A percentile compares a stretch with the other conserved stretches of the same genome.
Conservation (phyloP, 2,329 filamentous ascomycete genomes). For the Hirsutella rhossiliensis region DNA sequence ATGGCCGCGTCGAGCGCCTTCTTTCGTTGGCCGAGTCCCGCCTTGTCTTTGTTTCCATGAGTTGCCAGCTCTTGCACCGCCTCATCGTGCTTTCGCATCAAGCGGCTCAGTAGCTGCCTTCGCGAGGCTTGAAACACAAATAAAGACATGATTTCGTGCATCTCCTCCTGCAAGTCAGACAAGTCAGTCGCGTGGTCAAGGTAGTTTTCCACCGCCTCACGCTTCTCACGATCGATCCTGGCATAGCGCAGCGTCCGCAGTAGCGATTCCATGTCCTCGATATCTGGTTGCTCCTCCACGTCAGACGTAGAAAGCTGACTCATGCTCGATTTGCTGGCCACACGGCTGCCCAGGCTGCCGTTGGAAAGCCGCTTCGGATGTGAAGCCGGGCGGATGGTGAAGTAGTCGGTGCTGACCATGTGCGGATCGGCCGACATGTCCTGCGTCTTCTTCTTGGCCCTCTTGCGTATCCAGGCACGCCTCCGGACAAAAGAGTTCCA, state of each 20-base stretch:
- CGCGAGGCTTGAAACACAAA: conserved; percentile 87
- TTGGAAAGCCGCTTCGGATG: conserved; percentile 18
- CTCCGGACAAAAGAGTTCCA: conserved; percentile 91
- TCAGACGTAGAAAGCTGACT: conserved; percentile 25
- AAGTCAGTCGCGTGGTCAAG: conserved; percentile 70
- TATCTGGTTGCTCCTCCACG: conserved; percentile 40
- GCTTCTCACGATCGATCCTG: conserved; percentile 82
- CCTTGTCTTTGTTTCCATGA: conserved; percentile 20
- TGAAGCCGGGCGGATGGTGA: conserved; percentile 54
- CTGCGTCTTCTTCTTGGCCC: conserved; percentile 46
- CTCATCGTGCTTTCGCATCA: conserved; percentile 48
- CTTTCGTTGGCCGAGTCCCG: conserved; percentile 30
- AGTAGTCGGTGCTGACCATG: conserved; percentile 66
- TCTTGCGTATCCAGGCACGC: conserved; percentile 74
- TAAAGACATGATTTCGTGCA: conserved; percentile 74
- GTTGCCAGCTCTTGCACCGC: conserved; percentile 24
- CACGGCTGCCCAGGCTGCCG: conserved; percentile 20
- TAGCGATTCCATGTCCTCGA: conserved; percentile 55
- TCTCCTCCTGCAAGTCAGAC: conserved; percentile 59
- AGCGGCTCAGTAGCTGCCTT: conserved; percentile 57
- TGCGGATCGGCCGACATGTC: conserved; percentile 43
- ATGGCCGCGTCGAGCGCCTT: conserved; percentile 64
- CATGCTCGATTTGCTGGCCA: conserved; percentile 24
- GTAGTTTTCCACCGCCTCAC: conserved; percentile 72
- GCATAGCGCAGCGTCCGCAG: conserved; percentile 55